Conservation (phyloP, 805 yeast species). For the Yamadazyma kitorensis region DNA sequence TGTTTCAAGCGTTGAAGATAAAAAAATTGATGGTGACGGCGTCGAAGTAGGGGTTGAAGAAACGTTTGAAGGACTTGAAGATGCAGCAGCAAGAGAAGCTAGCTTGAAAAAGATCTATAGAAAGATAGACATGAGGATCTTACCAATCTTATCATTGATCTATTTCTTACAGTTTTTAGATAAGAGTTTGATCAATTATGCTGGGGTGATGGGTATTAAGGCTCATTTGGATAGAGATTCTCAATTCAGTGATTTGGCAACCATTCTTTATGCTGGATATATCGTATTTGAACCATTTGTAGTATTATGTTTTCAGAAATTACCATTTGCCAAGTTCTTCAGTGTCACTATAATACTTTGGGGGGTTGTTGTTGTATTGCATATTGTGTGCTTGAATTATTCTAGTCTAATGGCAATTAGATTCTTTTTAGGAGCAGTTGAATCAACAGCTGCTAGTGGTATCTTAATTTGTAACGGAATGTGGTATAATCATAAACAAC, state of each 20-base stretch:
- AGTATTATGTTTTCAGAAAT: conserved; percentile 40
- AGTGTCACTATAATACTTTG: conserved; percentile 47
- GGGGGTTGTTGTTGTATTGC: conserved; percentile 52
- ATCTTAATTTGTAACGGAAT: conserved; percentile 56
- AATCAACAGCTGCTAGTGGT: conserved; percentile 55
- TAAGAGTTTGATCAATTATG: conserved; percentile 56
- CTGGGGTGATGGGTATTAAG: conserved; percentile 64
- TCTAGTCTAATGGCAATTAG: conserved; percentile 56
- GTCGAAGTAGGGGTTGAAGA: too few relatives aligned
- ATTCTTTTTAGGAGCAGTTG: conserved; percentile 52
- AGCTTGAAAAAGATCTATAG: conserved; percentile 13
- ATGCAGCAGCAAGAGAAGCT: conserved; percentile 2
- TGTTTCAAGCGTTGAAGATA: not conserved
- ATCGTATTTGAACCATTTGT: conserved; percentile 53
- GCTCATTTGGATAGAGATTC: conserved; percentile 39
- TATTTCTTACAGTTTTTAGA: conserved; percentile 60
- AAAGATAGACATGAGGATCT: conserved; percentile 47
- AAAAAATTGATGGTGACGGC: conserved; percentile 3
- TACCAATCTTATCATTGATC: conserved; percentile 50
- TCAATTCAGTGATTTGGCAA: conserved; percentile 51
- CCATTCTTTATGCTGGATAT: conserved; percentile 53
- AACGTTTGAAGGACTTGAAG: not conserved
- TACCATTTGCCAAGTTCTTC: conserved; percentile 53
- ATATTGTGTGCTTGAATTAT: conserved; percentile 51
- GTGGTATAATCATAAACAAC: conserved; percentile 58